phyloP scores from a whole-genome alignment of 352 stramenopile genomes.

The Globisporangium abappressorium region DNA sequence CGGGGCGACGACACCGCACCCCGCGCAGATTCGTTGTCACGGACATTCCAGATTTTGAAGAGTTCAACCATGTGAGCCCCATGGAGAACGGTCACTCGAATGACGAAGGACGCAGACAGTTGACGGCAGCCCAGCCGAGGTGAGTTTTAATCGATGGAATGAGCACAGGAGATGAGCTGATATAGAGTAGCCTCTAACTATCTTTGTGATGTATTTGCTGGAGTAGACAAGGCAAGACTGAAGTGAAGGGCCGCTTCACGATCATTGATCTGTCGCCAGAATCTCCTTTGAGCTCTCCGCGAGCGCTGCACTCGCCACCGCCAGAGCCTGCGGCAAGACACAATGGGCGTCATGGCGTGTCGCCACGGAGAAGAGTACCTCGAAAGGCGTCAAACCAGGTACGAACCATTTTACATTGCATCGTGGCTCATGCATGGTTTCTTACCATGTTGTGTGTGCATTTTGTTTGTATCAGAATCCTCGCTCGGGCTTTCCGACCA shows the following conservation, averaged over 20 bases:
- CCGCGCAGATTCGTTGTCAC: slow-evolving; percentile 72
- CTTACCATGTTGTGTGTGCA: background rate
- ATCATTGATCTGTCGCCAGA: slow-evolving; percentile 80
- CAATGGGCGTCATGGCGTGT: slow-evolving; percentile 24
- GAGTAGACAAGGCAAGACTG: slow-evolving; percentile 54
- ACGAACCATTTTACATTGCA: background rate
- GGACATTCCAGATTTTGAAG: slow-evolving; percentile 55
- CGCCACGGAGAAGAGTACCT: slow-evolving; percentile 16
- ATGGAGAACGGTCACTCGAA: slow-evolving; percentile 7
- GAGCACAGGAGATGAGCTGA: background rate
- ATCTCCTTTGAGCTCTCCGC: slow-evolving; percentile 30
- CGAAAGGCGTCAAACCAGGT: slow-evolving; percentile 12
- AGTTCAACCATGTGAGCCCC: slow-evolving; percentile 11
- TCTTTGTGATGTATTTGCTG: slow-evolving; percentile 15
- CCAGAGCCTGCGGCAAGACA: slow-evolving; percentile 15
- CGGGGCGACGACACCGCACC: slow-evolving; percentile 48
- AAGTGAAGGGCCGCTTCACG: slow-evolving; percentile 73
- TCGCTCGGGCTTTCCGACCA: slow-evolving; percentile 12
- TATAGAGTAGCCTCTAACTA: background rate
- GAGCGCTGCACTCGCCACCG: background rate
- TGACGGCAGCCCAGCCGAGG: slow-evolving; percentile 4
- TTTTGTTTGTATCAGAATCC: slow-evolving; percentile 20
- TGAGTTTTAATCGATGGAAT: background rate
- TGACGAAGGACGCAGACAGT: background rate
- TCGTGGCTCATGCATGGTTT: background rate